Evolutionary conservation across 106 monocot genomes (phyloP), one percentile per base, ranked within the genome.

Genomic region (Apostasia ramifera): DNA sequence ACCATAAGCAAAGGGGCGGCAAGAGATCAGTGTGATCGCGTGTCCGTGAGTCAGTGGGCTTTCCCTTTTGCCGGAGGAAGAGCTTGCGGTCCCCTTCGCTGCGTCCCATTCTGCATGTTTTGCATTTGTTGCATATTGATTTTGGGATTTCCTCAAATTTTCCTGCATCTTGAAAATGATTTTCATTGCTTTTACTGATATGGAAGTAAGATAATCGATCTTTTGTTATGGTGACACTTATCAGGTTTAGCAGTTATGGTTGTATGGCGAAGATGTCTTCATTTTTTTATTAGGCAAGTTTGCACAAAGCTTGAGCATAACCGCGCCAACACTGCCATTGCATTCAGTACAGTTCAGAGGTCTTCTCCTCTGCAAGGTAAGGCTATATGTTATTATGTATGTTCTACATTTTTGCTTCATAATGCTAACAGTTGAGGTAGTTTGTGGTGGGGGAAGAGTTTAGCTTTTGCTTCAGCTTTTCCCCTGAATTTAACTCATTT

Each of bases 191-290:
- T 26, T 26, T 26, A 26, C 26, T 26, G 26, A 26, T 26, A 6
- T 55, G 9, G 9, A n/a, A 8, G 8, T 55, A n/a, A n/a, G 9
- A 43, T 41, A 61, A 43, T 9, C 3, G 61, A 0, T 10, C 1
- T 40, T 8, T 61, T 8, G 38, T 61, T 61, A 14, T 26, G 26
- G 26, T 26, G 15, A 59, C 26, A 7, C 39, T 63, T 8, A 5
- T 58, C 42, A 53, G 63, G 49, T 64, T 56, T 74, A 41, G 44
- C 15, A 67, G 67, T 50, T 13, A 80, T 80, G 80, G 71, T 48
- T 65, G 61, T 71, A 62, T 77, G 77, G 76, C 77, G 65, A 59
- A 68, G 81, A 57, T 58, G 3, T 44, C 55, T 81, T 5, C 73
- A 58, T 6, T 63, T 53, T 5, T 63, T 54, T 40, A 8, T 81